Base-by-base conservation (phyloP, 805 yeast genomes). In the Sugiyamaella lignohabitans region DNA sequence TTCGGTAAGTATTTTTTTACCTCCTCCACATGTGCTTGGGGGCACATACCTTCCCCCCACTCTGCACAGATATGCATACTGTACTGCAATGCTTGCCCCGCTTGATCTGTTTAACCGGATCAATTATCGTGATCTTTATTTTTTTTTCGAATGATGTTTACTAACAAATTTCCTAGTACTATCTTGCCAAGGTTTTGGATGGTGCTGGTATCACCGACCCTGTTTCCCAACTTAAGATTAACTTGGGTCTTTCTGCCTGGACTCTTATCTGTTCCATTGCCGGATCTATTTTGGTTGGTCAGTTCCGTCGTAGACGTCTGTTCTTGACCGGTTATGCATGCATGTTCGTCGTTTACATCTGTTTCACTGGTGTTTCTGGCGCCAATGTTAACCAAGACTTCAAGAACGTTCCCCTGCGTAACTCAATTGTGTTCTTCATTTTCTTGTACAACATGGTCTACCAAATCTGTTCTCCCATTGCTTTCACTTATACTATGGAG, bases 301-400 rank as follows among this genome's bases (percentile, higher is more conserved):
- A 46, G 1, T 47, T 43, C 27, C 16, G 38, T 10, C 45, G 59
- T 14, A 24, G 54, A 34, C 39, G 40, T 11, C 35, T 55, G 50
- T 47, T 55, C 35, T 24, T 52, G 24, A 22, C 45, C 5, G 56
- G 56, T 5, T 41, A 42, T 27, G 42, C 39, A 5, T 11, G 40
- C 30, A 49, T 48, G 51, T 42, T 48, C 23, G 18, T 52, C 17
- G 43, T 38, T n/a, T 56, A 47, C 36, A 29, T 49, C 5, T 63
- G 70, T 40, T 71, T 75, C 72, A 75, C 73, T 47, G 73, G 78
- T 40, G 73, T 75, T 48, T 71, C 73, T 60, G 68, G 77, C 59
- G 70, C 73, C 51, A 59, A 38, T 16, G 40, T 16, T n/a, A 34
- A 50, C 42, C 19, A 24, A 16, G 16, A 46, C 38, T 44, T 49